Percentiles rank a stretch among this genome's conserved stretches.
phyloP scores from a whole-genome alignment of 129 eudicot species.

The Flaveria ramosissima region DNA sequence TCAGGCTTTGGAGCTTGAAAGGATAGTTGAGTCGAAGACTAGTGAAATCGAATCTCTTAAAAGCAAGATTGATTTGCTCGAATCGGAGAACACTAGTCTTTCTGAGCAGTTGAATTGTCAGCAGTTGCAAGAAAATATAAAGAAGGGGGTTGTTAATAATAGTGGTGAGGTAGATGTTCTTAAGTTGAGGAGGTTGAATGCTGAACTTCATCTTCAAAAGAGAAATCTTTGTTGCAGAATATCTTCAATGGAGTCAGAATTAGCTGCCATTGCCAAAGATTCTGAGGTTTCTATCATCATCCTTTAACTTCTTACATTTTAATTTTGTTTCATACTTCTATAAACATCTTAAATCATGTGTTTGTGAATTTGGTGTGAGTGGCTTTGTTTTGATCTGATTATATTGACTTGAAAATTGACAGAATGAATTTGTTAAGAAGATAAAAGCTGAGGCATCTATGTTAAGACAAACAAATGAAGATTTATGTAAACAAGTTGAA shows the following conservation, averaged over 20 bases:
- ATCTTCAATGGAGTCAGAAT: conserved; percentile 74
- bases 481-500: conserved; percentile 87
- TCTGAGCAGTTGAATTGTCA: conserved; percentile 49
- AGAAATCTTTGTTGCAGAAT: conserved; percentile 73
- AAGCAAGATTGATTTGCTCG: conserved; percentile 47
- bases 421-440: conserved; percentile 59
- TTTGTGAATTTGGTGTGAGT: not conserved
- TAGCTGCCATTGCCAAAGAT: conserved; percentile 48
- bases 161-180: conserved; percentile 72
- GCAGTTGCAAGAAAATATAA: conserved; percentile 48
- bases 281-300: conserved; percentile 50
- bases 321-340: not conserved
- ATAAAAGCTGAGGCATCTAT: conserved; percentile 75
- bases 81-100: conserved; percentile 56
- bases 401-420: conserved; percentile 20
- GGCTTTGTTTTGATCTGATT: not conserved
- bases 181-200: conserved; percentile 76
- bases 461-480: conserved; percentile 70
- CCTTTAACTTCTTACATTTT: not conserved
- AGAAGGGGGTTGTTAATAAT: conserved; percentile 35
- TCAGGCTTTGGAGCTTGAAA: conserved; percentile 55
- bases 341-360: not conserved
- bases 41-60: conserved; percentile 55
- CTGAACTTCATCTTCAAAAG: conserved; percentile 91
- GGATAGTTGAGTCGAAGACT: conserved; percentile 49